Evolutionary conservation across 2,329 filamentous ascomycete species (phyloP).

Genomic region (Xylariaceae sp.): DNA sequence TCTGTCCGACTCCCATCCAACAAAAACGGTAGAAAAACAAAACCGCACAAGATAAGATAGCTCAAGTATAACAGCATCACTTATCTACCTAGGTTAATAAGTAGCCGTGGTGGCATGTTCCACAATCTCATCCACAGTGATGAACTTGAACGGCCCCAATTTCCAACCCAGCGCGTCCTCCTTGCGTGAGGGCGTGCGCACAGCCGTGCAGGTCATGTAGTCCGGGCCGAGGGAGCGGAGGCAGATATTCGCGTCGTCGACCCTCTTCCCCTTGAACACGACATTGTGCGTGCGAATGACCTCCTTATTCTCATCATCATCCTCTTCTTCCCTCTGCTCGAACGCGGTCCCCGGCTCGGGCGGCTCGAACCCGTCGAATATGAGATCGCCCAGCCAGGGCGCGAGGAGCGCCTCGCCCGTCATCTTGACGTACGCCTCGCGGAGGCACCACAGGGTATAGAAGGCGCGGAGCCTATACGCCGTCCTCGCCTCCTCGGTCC

Average conservation of each 20-base stretch:
- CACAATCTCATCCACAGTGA: conserved; percentile 43
- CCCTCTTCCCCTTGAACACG: conserved; percentile 34
- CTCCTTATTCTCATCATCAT: conserved; percentile 31
- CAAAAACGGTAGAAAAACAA: too few species aligned
- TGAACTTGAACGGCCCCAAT: conserved; percentile 37
- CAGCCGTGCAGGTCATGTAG: conserved; percentile 50
- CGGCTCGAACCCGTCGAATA: conserved; percentile 60
- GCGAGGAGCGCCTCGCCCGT: conserved; percentile 73
- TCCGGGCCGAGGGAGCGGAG: conserved; percentile 41
- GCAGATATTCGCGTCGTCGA: conserved; percentile 39
- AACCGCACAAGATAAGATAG: too few species aligned
- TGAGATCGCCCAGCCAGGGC: conserved; percentile 63
- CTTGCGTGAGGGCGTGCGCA: conserved; percentile 36
- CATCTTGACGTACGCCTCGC: conserved; percentile 79
- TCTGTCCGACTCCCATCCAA: too few species aligned
- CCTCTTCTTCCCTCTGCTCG: conserved; percentile 30
- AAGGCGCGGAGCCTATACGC: conserved; percentile 64
- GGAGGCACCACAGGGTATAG: conserved; percentile 73
- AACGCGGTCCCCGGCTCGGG: conserved; percentile 35
- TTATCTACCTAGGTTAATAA: too few species aligned
- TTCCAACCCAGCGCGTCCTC: conserved; percentile 35
- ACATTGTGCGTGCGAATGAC: conserved; percentile 34
- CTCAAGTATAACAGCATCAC: too few species aligned
- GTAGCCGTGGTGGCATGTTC: conserved; percentile 37
- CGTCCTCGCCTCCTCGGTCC: conserved; percentile 36